These are phyloP conservation scores for Mallotus repandus DNA, from an alignment of 441 rosid genomes.

Conservation along the genomic window DNA sequence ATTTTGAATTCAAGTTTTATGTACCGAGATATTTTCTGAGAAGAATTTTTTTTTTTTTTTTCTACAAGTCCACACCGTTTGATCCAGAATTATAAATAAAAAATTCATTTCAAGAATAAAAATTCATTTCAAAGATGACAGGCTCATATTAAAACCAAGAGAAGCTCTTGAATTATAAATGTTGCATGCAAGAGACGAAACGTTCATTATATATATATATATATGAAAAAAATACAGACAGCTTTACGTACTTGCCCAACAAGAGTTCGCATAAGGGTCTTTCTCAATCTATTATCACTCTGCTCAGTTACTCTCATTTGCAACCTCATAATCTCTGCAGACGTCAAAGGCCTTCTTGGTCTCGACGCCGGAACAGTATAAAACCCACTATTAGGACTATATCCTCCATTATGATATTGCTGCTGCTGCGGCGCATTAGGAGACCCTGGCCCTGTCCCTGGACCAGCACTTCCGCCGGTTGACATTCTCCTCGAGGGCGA, in stretches of 20 bases:
- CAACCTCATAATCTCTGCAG: constrained; percentile 92
- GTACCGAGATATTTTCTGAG: too few species aligned
- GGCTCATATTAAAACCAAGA: too few species aligned
- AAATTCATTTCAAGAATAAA: too few species aligned
- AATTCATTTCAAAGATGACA: too few species aligned
- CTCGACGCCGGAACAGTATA: constrained; percentile 42
- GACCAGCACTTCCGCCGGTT: constrained; percentile 27
- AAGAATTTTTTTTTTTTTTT: too few species aligned
- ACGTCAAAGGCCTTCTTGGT: constrained; percentile 73
- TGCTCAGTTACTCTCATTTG: constrained; percentile 91
- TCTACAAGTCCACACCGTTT: too few species aligned
- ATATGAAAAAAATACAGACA: background rate
- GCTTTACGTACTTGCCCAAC: constrained; percentile 77
- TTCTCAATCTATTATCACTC: constrained; percentile 75
- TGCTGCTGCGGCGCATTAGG: constrained; percentile 33
- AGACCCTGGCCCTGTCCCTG: constrained; percentile 42
- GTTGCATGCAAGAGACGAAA: background rate
- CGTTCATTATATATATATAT: background rate
- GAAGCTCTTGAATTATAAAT: too few species aligned
- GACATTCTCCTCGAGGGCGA: constrained; percentile 74
- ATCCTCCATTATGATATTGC: constrained; percentile 17
- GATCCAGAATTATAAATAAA: too few species aligned
- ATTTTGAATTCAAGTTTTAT: too few species aligned
- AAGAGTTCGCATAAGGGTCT: constrained; percentile 86
- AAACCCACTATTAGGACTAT: constrained; percentile 38